Evolutionary conservation across 2,329 filamentous ascomycete species (phyloP), one percentile per base, ranked within the genome.

Genomic region (Aspergillus arachidicola): DNA sequence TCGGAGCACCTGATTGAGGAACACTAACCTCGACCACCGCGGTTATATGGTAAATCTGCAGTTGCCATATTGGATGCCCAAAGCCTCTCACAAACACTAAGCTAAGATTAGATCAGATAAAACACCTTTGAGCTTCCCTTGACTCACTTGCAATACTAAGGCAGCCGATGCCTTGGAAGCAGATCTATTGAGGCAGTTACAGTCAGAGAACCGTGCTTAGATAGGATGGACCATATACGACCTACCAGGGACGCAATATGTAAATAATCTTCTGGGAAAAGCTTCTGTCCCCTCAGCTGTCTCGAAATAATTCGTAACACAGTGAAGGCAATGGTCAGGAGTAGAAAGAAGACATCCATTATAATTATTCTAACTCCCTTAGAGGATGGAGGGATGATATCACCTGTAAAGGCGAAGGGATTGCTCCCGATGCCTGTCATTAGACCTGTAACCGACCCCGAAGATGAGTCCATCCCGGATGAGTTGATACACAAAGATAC

Each of bases 71-170:
- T 10, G 38, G 51, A 19, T 36, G n/a, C 12, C n/a, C 51, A 19
- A 55, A 55, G 9, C 51, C 51, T 38, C 34, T 55, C n/a, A 41
- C 26, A n/a, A 14, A 23, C n/a, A 23, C 51, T 55, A 16, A 10
- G 10, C 19, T 19, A 32, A 3, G 2, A 11, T 51, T 32, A 51
- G 48, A 6, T 38, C 32, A 26, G 32, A 26, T 6, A 36, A 14
- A 2, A 38, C 12, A 10, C 3, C 12, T 16, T 26, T 16, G 7
- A 2, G 21, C n/a, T 19, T 55, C 32, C 1, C 2, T 55, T 26
- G 32, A 55, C 51, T 41, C 21, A 55, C 51, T 55, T 55, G 32
- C 21, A 11, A 55, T 38, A 23, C 51, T 55, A 28, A 55, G n/a
- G 4, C n/a, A 12, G 4, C 32, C 26, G 10, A 41, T 5, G 11